Evolutionary conservation across 306 rosid species (phyloP), one percentile per base, ranked within the genome.

Genomic region (Adenanthera pavonina): DNA sequence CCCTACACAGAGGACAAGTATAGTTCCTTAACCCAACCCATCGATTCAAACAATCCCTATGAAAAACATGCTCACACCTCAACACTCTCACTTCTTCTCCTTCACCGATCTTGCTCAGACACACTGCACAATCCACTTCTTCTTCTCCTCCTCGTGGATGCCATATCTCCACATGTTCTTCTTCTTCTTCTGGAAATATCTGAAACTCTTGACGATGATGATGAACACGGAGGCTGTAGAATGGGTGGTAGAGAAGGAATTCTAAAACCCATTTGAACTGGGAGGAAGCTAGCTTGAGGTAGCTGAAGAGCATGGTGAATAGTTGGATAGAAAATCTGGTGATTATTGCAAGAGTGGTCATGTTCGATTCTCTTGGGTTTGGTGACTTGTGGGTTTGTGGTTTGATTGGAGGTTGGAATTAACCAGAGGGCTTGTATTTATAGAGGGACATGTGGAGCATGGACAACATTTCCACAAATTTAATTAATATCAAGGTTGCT

Each of bases 1-100:
- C 56, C 35, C 93, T 86, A 41, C 95, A 91, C 56, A 87, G 89
- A 17, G 95, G 90, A 16, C 92, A 91, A 4, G 75, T 84, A 2
- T 19, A 19, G 14, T 56, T 82, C 1, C 69, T 80, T 33, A 74
- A 70, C 0, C 51, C 57, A 13, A 84, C 19, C 90, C 90, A 89
- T 20, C 64, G 78, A 10, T 85, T 82, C 69, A 91, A 78, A 76
- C 95, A 91, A 4, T 9, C 17, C 51, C 20, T 74, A 46, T 89
- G 95, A 48, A 78, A 88, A 5, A 67, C 7, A 78, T 89, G 92
- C 0, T 62, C 52, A 41, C 95, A 91, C 49, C 85, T 84, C 36
- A 89, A 16, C 11, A 79, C 87, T 72, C 77, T 83, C 15, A 89
- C 77, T 59, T 70, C 92, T 4, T 86, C 93, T 34, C 88, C 94